Percentiles rank a stretch among this genome's conserved stretches.
Conservation (phyloP, 164 flowering plant species). For the Umbellularia californica region DNA sequence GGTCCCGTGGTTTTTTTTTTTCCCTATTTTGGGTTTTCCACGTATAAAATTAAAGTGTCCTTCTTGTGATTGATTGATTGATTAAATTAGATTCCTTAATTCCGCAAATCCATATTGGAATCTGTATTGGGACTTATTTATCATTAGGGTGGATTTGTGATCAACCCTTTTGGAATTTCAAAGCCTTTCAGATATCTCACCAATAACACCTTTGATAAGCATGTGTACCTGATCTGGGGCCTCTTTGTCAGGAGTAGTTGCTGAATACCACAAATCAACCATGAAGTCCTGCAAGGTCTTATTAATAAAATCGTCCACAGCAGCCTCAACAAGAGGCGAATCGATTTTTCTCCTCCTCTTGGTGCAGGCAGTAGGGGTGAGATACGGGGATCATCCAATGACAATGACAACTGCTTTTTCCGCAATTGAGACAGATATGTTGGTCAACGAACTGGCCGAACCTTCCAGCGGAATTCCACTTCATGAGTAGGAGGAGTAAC, state of each 20-base stretch:
- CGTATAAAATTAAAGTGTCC: too few relatives aligned
- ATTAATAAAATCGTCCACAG: constrained; percentile 63
- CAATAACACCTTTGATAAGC: constrained; percentile 69
- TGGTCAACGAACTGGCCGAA: constrained; percentile 24
- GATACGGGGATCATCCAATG: constrained; percentile 80
- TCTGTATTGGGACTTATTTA: too few relatives aligned
- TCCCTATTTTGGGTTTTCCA: too few relatives aligned
- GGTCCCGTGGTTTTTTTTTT: too few relatives aligned
- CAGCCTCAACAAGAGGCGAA: constrained; percentile 88
- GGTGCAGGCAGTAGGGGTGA: constrained; percentile 41
- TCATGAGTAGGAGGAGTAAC: constrained; percentile 50
- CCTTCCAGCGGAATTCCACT: constrained; percentile 76
- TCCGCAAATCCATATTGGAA: too few relatives aligned
- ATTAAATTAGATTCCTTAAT: too few relatives aligned
- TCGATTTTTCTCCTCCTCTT: constrained; percentile 78
- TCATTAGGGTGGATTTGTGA: too few relatives aligned
- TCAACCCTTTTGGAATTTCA: too few relatives aligned
- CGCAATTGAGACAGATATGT: constrained; percentile 69
- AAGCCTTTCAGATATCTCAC: constrained; percentile 78
- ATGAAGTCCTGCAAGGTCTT: constrained; percentile 78
- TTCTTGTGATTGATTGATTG: too few relatives aligned
- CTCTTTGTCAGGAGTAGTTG: constrained; percentile 82
- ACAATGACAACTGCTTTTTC: constrained; percentile 67
- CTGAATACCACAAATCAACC: constrained; percentile 83
- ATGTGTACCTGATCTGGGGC: constrained; percentile 69